Conservation (phyloP, 768 basidiomycete species). For the Dacryopinax spathularia region DNA sequence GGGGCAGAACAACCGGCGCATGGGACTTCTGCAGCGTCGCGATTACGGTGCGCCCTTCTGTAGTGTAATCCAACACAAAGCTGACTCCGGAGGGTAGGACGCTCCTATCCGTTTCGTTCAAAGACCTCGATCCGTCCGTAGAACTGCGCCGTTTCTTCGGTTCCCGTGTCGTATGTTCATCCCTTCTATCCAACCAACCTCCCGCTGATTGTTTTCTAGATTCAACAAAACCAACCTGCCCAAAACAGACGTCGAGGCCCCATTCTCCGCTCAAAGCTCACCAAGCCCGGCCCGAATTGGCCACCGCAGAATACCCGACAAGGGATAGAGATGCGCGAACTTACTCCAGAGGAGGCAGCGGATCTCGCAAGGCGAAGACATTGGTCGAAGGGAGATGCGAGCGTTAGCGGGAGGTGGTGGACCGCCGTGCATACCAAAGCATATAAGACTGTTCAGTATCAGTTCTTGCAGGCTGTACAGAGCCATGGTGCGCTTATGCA, state of each 20-base stretch:
- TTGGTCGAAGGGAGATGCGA: conserved; percentile 20
- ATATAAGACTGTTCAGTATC: conserved; percentile 67
- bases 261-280: conserved; percentile 48
- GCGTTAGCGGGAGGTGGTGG: conserved; percentile 66
- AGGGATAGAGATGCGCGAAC: conserved; percentile 50
- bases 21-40: background rate
- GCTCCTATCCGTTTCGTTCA: conserved; percentile 64
- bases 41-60: background rate
- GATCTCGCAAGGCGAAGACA: conserved; percentile 15
- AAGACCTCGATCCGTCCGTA: conserved; percentile 72
- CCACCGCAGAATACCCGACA: conserved; percentile 54
- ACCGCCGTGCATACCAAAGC: conserved; percentile 73
- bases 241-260: conserved; percentile 17
- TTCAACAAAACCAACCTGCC: conserved; percentile 7
- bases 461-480: conserved; percentile 67
- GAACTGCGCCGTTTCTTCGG: conserved; percentile 94
- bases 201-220: conserved; percentile 18
- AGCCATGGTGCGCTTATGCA: conserved; percentile 57
- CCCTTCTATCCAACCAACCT: conserved; percentile 30
- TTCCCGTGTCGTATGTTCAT: conserved; percentile 55
- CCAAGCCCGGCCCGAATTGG: conserved; percentile 64
- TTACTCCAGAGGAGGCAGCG: conserved; percentile 45
- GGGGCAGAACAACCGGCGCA: background rate
- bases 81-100: conserved; percentile 12
- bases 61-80: background rate